These are phyloP conservation scores for Akanthomyces lecanii DNA, from an alignment of 2,329 filamentous ascomycete genomes.

Conservation along the genomic window DNA sequence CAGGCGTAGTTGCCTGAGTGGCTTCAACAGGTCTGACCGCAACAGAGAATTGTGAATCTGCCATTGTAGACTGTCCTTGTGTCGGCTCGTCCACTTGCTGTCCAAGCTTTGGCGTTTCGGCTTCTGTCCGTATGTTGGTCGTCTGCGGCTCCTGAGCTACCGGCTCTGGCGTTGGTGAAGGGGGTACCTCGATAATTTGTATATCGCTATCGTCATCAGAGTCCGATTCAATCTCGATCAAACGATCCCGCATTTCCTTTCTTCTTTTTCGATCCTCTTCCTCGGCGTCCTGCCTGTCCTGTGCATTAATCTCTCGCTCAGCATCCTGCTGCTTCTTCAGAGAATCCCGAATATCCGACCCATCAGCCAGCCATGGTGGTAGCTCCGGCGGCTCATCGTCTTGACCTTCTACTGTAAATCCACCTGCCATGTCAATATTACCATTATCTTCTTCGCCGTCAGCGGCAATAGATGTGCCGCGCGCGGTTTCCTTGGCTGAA, in stretches of 20 bases:
- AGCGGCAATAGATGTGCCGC: neutral
- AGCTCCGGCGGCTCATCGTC: conserved; percentile 46
- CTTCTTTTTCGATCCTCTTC: conserved; percentile 50
- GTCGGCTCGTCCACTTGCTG: neutral
- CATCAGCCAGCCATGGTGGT: conserved; percentile 69
- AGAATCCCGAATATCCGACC: conserved; percentile 62
- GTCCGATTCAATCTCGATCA: conserved; percentile 61
- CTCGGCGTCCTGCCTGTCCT: conserved; percentile 53
- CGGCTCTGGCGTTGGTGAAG: conserved; percentile 25
- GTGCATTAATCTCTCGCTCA: conserved; percentile 59
- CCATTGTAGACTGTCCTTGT: neutral
- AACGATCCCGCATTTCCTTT: conserved; percentile 40
- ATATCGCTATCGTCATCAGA: conserved; percentile 55
- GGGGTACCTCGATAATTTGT: conserved; percentile 51
- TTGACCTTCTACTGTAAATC: conserved; percentile 29
- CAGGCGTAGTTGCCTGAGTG: neutral
- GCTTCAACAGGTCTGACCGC: neutral
- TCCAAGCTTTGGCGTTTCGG: neutral
- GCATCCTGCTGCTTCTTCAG: conserved; percentile 54
- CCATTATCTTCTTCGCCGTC: conserved; percentile 24
- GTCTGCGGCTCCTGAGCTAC: neutral
- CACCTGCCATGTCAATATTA: conserved; percentile 29
- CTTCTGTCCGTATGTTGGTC: neutral
- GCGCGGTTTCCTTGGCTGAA: neutral
- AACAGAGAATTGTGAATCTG: neutral